Base-by-base conservation (phyloP, 116 monocot species). In the Posidonia oceanica region DNA sequence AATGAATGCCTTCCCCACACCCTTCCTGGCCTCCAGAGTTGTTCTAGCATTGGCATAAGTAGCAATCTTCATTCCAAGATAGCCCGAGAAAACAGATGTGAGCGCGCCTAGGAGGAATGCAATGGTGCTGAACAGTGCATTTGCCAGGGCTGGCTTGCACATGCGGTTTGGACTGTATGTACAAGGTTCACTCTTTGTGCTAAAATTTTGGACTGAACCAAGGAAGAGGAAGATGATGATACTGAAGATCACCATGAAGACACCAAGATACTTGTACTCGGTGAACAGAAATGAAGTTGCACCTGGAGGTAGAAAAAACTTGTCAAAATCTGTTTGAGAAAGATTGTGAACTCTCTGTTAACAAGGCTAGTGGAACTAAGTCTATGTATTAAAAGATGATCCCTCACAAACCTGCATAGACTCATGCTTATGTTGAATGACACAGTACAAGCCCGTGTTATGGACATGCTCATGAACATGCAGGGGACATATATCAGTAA, bases 151-250 rank as follows among this genome's bases (percentile, higher is more conserved):
- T 54, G 84, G 77, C 72, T 87, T 87, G 78, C 87, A 87, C 39
- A 61, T 65, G 22, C 53, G 80, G 51, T 37, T 75, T 67, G 71
- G 72, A 67, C 48, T 76, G 69, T 81, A 87, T 36, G 74, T 78
- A 74, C 87, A 87, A 17, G 76, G 81, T 20, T 72, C 71, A 20
- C 65, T 67, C 36, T 78, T 53, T 39, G 79, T 87, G 82, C 87
- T 87, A 66, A 87, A 87, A 42, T 79, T 78, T 61, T 79, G 75
- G 55, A 87, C 87, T 48, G 87, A 87, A 18, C 81, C 87, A 38
- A 87, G 84, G 77, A 87, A 87, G 70, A 87, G 72, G 65, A 87
- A 87, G 17, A 84, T 87, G 39, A 87, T 64, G 14, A 72, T 44
- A 37, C 77, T 75, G 61, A 87, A 87, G 53, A 36, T 63, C 41